Conservation (phyloP, 1,139 yeast species). For the Ogataea hybrid region DNA sequence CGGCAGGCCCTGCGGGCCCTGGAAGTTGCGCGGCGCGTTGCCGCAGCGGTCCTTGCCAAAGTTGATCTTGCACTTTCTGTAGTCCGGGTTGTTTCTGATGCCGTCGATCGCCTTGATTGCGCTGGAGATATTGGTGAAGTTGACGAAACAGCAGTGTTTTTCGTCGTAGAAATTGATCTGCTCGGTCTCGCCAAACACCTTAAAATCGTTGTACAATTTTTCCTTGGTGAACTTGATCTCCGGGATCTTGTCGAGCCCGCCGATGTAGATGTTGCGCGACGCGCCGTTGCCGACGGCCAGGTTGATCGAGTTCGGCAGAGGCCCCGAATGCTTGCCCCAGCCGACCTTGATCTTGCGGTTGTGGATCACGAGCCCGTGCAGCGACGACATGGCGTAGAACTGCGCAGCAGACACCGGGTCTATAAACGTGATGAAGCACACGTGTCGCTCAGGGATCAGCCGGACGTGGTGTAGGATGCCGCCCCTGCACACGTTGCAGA, state of each 20-base stretch:
- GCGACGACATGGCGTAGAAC: conserved; percentile 74
- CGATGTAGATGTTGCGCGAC: conserved; percentile 76
- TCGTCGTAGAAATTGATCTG: conserved; percentile 74
- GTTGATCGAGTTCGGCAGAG: conserved; percentile 68
- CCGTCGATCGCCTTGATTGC: conserved; percentile 80
- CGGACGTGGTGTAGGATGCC: conserved; percentile 72
- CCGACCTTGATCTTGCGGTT: conserved; percentile 75
- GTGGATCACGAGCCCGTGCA: conserved; percentile 74
- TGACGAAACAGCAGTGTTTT: conserved; percentile 77
- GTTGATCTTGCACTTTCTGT: conserved; percentile 57
- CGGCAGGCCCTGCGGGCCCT: conserved; percentile 14
- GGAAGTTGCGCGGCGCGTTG: conserved; percentile 56
- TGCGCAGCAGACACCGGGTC: conserved; percentile 84
- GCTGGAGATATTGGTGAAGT: conserved; percentile 71
- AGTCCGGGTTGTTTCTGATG: conserved; percentile 54
- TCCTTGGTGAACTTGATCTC: conserved; percentile 41
- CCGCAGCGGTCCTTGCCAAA: conserved; percentile 88
- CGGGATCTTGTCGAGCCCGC: conserved; percentile 43
- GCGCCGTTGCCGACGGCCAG: conserved; percentile 83
- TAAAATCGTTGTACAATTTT: conserved; percentile 65
- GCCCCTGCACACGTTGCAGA: conserved; percentile 81
- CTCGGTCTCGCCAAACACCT: conserved; percentile 74
- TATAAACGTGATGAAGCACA: conserved; percentile 75
- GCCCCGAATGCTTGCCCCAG: conserved; percentile 85
- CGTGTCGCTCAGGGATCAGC: conserved; percentile 75